A percentile compares a stretch with the other conserved stretches of the same genome.
phyloP scores from a whole-genome alignment of 495 filamentous ascomycete genomes.

The Penicillium antarcticum region DNA sequence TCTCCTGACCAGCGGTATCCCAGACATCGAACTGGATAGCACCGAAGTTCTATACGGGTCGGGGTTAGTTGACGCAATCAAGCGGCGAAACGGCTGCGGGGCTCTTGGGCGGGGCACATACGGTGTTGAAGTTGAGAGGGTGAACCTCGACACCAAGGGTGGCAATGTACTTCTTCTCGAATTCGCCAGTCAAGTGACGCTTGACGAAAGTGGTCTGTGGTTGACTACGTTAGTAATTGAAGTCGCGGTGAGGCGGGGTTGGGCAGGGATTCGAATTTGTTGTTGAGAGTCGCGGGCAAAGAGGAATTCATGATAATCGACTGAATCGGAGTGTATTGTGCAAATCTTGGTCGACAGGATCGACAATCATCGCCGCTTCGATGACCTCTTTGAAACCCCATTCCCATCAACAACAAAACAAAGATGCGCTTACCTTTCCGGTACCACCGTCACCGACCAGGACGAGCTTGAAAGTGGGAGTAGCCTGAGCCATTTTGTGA shows the following conservation, averaged over 20 bases:
- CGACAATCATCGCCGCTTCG: background rate
- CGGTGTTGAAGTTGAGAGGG: conserved; percentile 87
- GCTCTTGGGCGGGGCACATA: conserved; percentile 58
- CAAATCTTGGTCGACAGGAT: background rate
- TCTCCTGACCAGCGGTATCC: conserved; percentile 99
- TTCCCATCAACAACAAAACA: conserved; percentile 4
- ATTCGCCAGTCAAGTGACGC: conserved; percentile 98
- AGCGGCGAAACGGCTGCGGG: conserved; percentile 21
- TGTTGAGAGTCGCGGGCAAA: conserved; percentile 31
- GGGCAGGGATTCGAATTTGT: conserved; percentile 28
- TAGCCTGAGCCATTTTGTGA: conserved; percentile 59
- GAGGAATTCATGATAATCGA: conserved; percentile 5
- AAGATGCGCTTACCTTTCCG: conserved; percentile 76
- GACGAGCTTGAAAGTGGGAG: conserved; percentile 96
- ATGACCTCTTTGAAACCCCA: background rate
- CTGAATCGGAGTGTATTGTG: conserved; percentile 1
- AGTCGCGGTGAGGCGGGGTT: conserved; percentile 17
- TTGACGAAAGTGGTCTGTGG: conserved; percentile 98
- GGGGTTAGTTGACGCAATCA: conserved; percentile 37
- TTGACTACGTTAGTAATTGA: conserved; percentile 29
- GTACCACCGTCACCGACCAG: conserved; percentile 99
- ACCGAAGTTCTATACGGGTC: conserved; percentile 73
- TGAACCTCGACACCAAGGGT: conserved; percentile 99
- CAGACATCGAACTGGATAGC: conserved; percentile 98
- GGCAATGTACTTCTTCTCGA: conserved; percentile 99